Evolutionary conservation across 202 grass and related monocot genomes (phyloP).

Genomic region (Setaria viridis): DNA sequence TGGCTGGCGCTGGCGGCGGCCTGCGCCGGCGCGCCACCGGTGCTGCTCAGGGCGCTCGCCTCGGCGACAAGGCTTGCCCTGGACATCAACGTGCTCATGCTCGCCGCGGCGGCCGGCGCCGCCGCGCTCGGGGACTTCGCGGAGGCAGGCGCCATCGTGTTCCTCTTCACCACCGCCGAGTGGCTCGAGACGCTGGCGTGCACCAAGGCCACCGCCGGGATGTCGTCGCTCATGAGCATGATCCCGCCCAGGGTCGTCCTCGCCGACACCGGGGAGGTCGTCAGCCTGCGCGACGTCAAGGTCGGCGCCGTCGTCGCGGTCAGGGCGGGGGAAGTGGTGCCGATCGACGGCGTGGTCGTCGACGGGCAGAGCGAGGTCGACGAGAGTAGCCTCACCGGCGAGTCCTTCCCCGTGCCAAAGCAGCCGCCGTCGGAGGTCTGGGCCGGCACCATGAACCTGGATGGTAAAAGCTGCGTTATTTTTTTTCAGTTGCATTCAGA

Average conservation of each 20-base stretch:
- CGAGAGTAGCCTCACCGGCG: slow-evolving; percentile 85
- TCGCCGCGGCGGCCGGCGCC: slow-evolving; percentile 66
- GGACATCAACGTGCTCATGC: slow-evolving; percentile 87
- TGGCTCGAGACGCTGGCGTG: slow-evolving; percentile 84
- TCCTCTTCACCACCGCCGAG: slow-evolving; percentile 80
- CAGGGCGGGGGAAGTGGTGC: slow-evolving; percentile 70
- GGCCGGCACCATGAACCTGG: slow-evolving; percentile 82
- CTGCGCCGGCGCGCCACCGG: slow-evolving; percentile 52
- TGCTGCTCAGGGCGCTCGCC: slow-evolving; percentile 51
- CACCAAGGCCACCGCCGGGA: slow-evolving; percentile 60
- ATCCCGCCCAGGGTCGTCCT: slow-evolving; percentile 64
- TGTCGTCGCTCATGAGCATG: slow-evolving; percentile 67
- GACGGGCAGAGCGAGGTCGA: slow-evolving; percentile 76
- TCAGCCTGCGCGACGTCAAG: slow-evolving; percentile 50
- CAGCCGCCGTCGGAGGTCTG: slow-evolving; percentile 62
- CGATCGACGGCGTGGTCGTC: slow-evolving; percentile 77
- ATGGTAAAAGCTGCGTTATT: slow-evolving; percentile 32
- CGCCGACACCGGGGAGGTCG: slow-evolving; percentile 51
- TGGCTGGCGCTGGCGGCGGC: slow-evolving; percentile 65
- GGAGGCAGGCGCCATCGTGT: slow-evolving; percentile 82
- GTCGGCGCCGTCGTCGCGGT: slow-evolving; percentile 58
- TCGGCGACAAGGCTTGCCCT: slow-evolving; percentile 46
- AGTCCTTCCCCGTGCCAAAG: slow-evolving; percentile 83
- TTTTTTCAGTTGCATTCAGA: neutral
- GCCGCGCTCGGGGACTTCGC: slow-evolving; percentile 58